Percentiles rank a stretch among this genome's conserved stretches.
Conservation (phyloP, 176 grass and related monocot genomes). For the Eragrostis curvula region DNA sequence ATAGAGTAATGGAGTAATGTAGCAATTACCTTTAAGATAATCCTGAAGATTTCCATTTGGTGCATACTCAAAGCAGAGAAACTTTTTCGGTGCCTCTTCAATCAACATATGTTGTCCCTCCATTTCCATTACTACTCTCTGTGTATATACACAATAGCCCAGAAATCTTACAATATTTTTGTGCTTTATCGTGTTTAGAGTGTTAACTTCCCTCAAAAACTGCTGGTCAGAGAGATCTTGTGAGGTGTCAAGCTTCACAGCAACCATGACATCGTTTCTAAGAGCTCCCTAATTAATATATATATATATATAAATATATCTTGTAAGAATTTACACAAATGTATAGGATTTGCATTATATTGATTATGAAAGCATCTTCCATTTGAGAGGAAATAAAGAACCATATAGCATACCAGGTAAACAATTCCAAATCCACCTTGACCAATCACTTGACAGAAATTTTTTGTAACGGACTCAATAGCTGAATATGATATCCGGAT, state of each 20-base stretch:
- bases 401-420: neutral
- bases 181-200: neutral
- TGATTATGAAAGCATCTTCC: no score
- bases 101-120: neutral
- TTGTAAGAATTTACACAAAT: no score
- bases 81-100: neutral
- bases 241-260: neutral
- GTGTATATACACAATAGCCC: neutral
- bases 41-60: neutral
- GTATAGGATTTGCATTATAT: no score
- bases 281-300: neutral
- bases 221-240: neutral
- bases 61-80: constrained; percentile 15
- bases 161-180: constrained; percentile 9
- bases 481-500: neutral
- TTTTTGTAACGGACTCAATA: neutral
- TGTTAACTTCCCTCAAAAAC: neutral
- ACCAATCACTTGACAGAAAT: neutral
- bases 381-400: no score
- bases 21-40: constrained; percentile 9
- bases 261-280: neutral
- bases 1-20: neutral
- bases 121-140: neutral
- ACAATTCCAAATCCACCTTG: neutral
- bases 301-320: no score